Evolutionary conservation across 1,284 basidiomycete genomes (phyloP).

Genomic region (Mycena sp.): DNA sequence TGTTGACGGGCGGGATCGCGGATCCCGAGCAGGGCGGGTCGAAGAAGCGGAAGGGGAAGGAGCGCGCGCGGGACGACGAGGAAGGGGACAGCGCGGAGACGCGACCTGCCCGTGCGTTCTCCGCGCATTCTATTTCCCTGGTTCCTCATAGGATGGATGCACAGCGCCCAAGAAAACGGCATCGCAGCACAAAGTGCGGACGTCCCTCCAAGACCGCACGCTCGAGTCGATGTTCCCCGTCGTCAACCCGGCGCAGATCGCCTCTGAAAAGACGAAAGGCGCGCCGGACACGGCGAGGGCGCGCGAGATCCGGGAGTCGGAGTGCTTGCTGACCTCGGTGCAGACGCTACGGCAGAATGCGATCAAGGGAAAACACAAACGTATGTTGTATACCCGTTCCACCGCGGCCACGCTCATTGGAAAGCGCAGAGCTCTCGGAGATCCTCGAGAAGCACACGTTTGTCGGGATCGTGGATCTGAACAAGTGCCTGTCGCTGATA

Average conservation of each 20-base stretch:
- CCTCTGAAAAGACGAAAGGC: conserved; percentile 30
- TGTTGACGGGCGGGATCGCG: conserved; percentile 63
- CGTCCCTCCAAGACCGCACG: conserved; percentile 88
- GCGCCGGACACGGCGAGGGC: conserved; percentile 42
- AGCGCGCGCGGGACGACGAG: conserved; percentile 46
- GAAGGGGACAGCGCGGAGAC: conserved; percentile 40
- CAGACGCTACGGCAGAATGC: conserved; percentile 71
- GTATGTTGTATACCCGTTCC: conserved; percentile 54
- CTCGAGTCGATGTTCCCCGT: conserved; percentile 93
- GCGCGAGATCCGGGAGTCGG: conserved; percentile 79
- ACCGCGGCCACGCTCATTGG: conserved; percentile 1
- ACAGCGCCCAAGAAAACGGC: conserved; percentile 57
- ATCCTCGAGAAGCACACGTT: conserved; percentile 91
- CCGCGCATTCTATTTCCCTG: not conserved
- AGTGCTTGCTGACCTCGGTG: conserved; percentile 86
- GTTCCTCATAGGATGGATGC: not conserved
- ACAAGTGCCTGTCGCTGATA: conserved; percentile 80
- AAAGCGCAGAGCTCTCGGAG: conserved; percentile 76
- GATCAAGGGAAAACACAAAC: conserved; percentile 69
- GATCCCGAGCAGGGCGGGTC: conserved; percentile 41
- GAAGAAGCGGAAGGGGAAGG: conserved; percentile 57
- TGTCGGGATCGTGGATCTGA: conserved; percentile 90
- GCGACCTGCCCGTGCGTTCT: conserved; percentile 12
- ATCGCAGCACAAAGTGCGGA: conserved; percentile 94
- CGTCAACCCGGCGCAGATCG: conserved; percentile 57